A percentile compares a stretch with the other conserved stretches of the same genome.
phyloP scores from a whole-genome alignment of 352 stramenopile genomes.

The Globisporangium middletonii region DNA sequence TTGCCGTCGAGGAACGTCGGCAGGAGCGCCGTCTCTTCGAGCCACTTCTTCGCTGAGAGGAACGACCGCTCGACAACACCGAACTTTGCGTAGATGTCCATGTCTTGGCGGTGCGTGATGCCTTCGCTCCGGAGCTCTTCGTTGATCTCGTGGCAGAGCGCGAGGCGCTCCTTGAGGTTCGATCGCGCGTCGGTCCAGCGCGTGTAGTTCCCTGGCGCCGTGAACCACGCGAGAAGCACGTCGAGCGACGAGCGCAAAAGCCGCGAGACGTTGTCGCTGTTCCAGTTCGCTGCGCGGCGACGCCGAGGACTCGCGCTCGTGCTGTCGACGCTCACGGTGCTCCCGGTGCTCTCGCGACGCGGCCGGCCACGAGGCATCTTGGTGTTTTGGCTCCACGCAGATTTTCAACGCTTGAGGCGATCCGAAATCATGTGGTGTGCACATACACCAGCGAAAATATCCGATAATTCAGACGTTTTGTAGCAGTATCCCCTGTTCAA shows the following conservation, averaged over 20 bases:
- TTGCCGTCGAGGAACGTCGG: conserved; percentile 7
- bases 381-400: too few relatives aligned
- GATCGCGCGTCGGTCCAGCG: conserved; percentile 12
- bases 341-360: neutral
- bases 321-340: neutral
- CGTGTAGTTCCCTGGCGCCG: conserved; percentile 21
- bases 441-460: too few relatives aligned
- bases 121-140: conserved; percentile 5
- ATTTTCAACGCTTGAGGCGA: too few relatives aligned
- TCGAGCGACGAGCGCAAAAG: conserved; percentile 19
- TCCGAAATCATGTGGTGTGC: too few relatives aligned
- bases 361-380: neutral
- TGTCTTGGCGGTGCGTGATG: conserved; percentile 12
- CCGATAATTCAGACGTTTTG: too few relatives aligned
- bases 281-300: conserved; percentile 1
- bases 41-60: conserved; percentile 15
- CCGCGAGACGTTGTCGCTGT: conserved; percentile 5
- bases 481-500: too few relatives aligned
- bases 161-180: neutral
- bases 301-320: neutral
- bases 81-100: conserved; percentile 12
- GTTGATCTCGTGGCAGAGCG: conserved; percentile 13
- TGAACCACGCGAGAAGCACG: conserved; percentile 28
- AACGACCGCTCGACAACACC: conserved; percentile 14
- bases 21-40: conserved; percentile 17